phyloP scores from a whole-genome alignment of 1,284 basidiomycete genomes.

The Termitomyces sp. region DNA sequence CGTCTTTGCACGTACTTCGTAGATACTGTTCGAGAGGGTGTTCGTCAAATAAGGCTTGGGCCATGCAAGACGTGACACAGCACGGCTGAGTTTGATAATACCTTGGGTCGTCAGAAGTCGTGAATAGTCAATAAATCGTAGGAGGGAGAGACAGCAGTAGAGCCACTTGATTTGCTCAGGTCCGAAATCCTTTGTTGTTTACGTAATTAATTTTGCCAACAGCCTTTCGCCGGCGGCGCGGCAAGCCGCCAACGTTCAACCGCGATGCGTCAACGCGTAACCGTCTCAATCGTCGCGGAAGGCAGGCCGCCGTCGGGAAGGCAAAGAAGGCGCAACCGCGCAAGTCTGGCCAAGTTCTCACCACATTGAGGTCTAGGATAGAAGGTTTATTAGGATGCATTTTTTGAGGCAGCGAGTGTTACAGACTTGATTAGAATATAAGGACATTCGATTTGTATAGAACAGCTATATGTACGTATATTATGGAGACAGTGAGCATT shows the following conservation, averaged over 20 bases:
- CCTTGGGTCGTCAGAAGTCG: constrained; percentile 16
- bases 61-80: constrained; percentile 41
- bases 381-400: not conserved
- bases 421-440: too few species aligned
- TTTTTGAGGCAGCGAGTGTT: not conserved
- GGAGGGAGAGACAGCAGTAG: not conserved
- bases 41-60: constrained; percentile 71
- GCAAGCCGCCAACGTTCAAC: not conserved
- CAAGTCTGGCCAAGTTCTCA: too few species aligned
- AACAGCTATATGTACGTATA: too few species aligned
- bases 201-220: constrained; percentile 4
- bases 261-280: too few species aligned
- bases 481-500: not conserved
- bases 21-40: constrained; percentile 74
- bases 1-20: constrained; percentile 41
- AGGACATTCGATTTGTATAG: too few species aligned
- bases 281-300: not conserved
- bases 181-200: not conserved
- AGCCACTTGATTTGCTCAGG: not conserved
- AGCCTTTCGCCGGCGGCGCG: not conserved
- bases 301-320: not conserved
- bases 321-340: not conserved
- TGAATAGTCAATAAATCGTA: constrained; percentile 1
- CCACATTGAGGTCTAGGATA: not conserved
- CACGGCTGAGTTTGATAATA: constrained; percentile 1